Evolutionary conservation across 176 grass and related monocot species (phyloP).

Genomic region (Bothriochloa decipiens): DNA sequence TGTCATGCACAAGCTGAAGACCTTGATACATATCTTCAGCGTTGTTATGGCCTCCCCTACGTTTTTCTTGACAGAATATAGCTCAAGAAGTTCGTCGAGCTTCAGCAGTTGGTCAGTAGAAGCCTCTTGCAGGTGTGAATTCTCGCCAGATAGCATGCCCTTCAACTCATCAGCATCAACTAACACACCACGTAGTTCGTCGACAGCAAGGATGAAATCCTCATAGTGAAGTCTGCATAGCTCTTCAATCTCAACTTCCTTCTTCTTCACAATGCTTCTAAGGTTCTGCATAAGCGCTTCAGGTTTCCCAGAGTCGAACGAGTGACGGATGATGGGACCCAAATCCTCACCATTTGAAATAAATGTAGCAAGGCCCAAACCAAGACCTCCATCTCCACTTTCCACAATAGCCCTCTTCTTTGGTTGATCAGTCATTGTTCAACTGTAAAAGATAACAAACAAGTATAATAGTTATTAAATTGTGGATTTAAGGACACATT

Average conservation of each 20-base stretch:
- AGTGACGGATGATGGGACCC: constrained; percentile 77
- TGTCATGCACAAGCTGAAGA: constrained; percentile 62
- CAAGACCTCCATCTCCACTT: constrained; percentile 73
- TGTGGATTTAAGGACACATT: not conserved
- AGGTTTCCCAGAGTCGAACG: constrained; percentile 78
- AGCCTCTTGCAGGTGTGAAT: constrained; percentile 60
- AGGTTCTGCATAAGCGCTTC: constrained; percentile 77
- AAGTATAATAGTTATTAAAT: not conserved
- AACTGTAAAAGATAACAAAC: constrained; percentile 24
- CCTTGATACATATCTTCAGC: constrained; percentile 71
- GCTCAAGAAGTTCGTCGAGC: constrained; percentile 68
- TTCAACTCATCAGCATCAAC: constrained; percentile 86
- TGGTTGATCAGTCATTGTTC: constrained; percentile 63
- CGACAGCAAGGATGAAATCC: constrained; percentile 91
- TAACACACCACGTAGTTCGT: constrained; percentile 80
- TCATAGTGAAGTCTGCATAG: constrained; percentile 84
- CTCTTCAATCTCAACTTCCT: constrained; percentile 93
- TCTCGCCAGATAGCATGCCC: constrained; percentile 55
- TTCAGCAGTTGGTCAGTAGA: constrained; percentile 42
- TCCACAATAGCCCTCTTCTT: constrained; percentile 72
- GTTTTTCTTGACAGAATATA: constrained; percentile 73
- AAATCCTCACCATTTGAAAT: constrained; percentile 85
- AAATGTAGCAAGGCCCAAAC: constrained; percentile 59
- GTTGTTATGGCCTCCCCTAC: constrained; percentile 65
- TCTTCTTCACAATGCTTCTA: constrained; percentile 79